Evolutionary conservation across 116 monocot genomes (phyloP).

Genomic region (Trichopus zeylanicus): DNA sequence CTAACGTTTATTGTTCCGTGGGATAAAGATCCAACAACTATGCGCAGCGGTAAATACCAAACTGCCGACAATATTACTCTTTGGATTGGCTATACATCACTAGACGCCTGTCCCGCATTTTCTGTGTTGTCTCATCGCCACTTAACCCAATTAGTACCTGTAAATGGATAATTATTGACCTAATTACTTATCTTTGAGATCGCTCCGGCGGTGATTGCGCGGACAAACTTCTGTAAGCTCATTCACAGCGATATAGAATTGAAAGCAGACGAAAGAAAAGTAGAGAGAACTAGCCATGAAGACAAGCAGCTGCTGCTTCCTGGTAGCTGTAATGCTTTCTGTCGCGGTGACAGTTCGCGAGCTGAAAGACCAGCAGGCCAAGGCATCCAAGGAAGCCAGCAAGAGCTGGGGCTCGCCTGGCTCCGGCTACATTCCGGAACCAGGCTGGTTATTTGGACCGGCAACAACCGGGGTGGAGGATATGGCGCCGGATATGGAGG

Average conservation of each 20-base stretch:
- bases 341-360: constrained; percentile 3
- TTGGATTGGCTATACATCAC: too few relatives aligned
- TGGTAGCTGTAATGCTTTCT: constrained; percentile 6
- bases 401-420: not conserved
- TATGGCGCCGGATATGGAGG: constrained; percentile 28
- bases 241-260: not conserved
- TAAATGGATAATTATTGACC: too few relatives aligned
- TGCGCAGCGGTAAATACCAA: not conserved
- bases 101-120: too few relatives aligned
- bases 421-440: not conserved
- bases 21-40: not conserved
- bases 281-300: not conserved
- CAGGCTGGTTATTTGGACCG: constrained; percentile 8
- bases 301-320: not conserved
- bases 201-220: not conserved
- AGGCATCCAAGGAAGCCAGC: not conserved
- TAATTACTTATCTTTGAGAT: too few relatives aligned
- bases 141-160: too few relatives aligned
- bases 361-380: constrained; percentile 1
- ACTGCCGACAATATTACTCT: not conserved
- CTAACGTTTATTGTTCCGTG: not conserved
- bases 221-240: not conserved
- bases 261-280: not conserved
- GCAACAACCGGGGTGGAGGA: constrained; percentile 18
- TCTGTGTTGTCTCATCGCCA: too few relatives aligned